A percentile compares a stretch with the other conserved stretches of the same genome.
These are phyloP conservation scores for Brasilioporus rufonigricans DNA, from an alignment of 768 basidiomycete species.

Conservation along the genomic window DNA sequence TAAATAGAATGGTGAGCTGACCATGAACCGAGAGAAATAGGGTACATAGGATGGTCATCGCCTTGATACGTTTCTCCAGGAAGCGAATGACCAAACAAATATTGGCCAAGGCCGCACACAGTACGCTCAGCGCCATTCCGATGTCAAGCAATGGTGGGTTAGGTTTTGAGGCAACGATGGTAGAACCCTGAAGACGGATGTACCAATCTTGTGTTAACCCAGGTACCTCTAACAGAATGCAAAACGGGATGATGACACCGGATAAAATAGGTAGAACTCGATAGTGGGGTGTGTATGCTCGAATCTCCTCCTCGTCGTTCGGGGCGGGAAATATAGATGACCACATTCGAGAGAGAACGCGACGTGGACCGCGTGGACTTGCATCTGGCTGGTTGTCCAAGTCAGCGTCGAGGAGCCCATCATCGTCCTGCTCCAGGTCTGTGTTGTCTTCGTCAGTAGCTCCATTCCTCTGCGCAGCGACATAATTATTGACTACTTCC, in stretches of 20 bases:
- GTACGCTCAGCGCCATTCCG: constrained; percentile 66
- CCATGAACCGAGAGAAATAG: constrained; percentile 68
- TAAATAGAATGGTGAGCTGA: constrained; percentile 32
- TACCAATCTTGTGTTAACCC: constrained; percentile 73
- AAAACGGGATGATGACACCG: constrained; percentile 71
- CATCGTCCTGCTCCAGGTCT: constrained; percentile 12
- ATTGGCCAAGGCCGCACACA: constrained; percentile 67
- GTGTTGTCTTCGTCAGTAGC: neutral
- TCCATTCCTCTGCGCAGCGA: neutral
- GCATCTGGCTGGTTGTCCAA: neutral
- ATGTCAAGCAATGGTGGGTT: constrained; percentile 60
- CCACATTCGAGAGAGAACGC: neutral
- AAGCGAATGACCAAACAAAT: constrained; percentile 66
- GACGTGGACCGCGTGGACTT: neutral
- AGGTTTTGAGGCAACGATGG: constrained; percentile 43
- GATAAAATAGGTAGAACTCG: constrained; percentile 65
- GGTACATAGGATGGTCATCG: constrained; percentile 62
- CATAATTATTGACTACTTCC: neutral
- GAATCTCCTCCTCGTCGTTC: constrained; percentile 26
- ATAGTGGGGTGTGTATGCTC: constrained; percentile 51
- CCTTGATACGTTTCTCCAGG: constrained; percentile 61
- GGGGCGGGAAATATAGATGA: constrained; percentile 7
- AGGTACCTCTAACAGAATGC: constrained; percentile 80
- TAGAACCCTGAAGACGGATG: constrained; percentile 44
- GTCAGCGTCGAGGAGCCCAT: neutral